Evolutionary conservation across 164 flowering plant species (phyloP), one percentile per base, ranked within the genome.

Genomic region (Dillenia turbinata): DNA sequence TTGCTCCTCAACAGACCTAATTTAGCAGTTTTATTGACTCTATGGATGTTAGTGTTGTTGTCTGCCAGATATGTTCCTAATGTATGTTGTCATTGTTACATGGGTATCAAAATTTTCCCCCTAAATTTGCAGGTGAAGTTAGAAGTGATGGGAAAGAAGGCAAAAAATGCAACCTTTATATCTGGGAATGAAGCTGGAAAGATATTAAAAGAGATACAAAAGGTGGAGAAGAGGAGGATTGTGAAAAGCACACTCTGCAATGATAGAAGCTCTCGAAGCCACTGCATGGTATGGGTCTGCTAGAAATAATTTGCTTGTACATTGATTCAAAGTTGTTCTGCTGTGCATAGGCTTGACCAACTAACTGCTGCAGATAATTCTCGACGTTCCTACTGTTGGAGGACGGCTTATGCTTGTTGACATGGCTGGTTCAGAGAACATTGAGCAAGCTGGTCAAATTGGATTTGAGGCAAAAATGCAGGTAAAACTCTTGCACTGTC

Each of bases 371-470:
- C 71, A 94, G 99, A 85, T 94, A 66, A 94, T 89, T 57, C 78
- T 94, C 61, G 99, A 94, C 69, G 97, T 88, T 26, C 99, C 99
- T 14, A 77, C 85, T 0, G 96, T 89, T 24, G 99, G 99, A 56
- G 99, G 99, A 63, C 71, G 92, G 47, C 73, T 94, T 56, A 89
- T 94, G 97, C 97, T 94, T 54, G 99, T 94, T 7, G 99, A 94
- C 75, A 94, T 94, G 99, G 99, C 99, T 1, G 99, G 99, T 43
- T 91, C 99, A 40, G 99, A 94, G 68, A 94, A 94, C 61, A 94
- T 94, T 50, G 99, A 94, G 50, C 99, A 91, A 74, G 99, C 99
- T 49, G 99, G 99, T 61, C 97, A 91, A 77, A 69, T 49, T 71
- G 97, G 97, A 19, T 79, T 91, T 52, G 99, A 94, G 68, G 99